Conservation (phyloP, 768 basidiomycete genomes). For the Russula vinacea region DNA sequence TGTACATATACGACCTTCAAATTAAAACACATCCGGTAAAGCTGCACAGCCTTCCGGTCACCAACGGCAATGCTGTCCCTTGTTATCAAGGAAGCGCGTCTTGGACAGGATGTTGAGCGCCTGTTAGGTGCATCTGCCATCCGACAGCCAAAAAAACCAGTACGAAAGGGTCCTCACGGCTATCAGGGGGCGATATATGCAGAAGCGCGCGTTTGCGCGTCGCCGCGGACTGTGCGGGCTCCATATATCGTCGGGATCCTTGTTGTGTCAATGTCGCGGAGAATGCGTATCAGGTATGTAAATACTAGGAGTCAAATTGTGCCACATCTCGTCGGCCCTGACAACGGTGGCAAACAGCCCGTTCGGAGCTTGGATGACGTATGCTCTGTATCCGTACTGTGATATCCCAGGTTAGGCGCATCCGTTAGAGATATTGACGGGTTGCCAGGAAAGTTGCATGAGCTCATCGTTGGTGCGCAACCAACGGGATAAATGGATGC, state of each 20-base stretch:
- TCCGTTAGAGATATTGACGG: not conserved
- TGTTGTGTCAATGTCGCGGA: slow-evolving; percentile 7
- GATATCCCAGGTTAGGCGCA: not conserved
- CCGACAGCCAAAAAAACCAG: not conserved
- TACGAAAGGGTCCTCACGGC: not conserved
- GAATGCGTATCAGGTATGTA: slow-evolving; percentile 9
- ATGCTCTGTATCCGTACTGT: not conserved
- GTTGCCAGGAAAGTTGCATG: not conserved
- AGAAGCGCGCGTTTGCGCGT: not conserved
- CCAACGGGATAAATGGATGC: not conserved
- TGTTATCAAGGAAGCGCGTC: not conserved
- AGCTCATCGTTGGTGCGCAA: not conserved
- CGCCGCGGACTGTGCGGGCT: not conserved
- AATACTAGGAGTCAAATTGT: slow-evolving; percentile 7
- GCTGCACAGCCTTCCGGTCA: too few species aligned
- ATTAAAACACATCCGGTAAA: not conserved
- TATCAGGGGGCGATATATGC: not conserved
- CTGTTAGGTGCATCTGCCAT: not conserved
- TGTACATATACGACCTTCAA: too few species aligned
- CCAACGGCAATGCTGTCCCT: too few species aligned
- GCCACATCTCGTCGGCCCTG: slow-evolving; percentile 9
- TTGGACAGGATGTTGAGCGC: not conserved
- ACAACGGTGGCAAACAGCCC: not conserved
- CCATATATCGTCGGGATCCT: not conserved
- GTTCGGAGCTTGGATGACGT: not conserved